A percentile compares a stretch with the other conserved stretches of the same genome.
Conservation (phyloP, 2,329 filamentous ascomycete genomes). For the Colletotrichum sp. region DNA sequence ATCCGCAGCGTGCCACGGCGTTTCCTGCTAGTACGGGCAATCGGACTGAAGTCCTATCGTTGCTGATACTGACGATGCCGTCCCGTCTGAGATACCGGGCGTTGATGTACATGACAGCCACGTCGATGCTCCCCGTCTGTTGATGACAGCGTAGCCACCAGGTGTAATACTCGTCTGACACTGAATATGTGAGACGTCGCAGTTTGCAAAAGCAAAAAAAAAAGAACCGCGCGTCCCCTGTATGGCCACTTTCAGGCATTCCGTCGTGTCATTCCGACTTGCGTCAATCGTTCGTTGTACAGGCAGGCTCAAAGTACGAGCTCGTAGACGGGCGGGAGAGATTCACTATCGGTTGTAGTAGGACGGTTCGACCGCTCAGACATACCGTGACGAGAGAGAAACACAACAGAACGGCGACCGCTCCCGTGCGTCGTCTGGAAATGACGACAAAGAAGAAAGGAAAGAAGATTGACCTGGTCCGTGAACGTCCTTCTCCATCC, state of each 20-base stretch:
- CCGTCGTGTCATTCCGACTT: neutral
- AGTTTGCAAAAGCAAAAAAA: neutral
- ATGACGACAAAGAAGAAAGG: neutral
- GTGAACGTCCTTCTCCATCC: neutral
- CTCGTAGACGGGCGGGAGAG: neutral
- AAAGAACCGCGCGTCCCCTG: neutral
- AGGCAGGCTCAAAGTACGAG: neutral
- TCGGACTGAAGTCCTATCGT: neutral
- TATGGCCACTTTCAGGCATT: neutral
- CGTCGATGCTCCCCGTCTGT: neutral
- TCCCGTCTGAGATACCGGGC: neutral
- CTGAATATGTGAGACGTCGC: neutral
- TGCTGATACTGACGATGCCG: neutral
- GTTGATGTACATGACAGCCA: neutral
- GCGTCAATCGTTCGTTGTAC: neutral
- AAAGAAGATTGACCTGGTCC: neutral
- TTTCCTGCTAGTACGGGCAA: neutral
- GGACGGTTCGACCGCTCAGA: neutral
- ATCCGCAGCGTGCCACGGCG: neutral
- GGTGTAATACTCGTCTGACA: neutral
- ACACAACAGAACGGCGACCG: neutral
- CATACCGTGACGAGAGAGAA: neutral
- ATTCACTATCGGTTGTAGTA: neutral
- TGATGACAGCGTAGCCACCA: neutral
- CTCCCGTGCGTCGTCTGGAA: neutral